Base-by-base conservation (phyloP, 805 yeast species). In the Nakazawaea wickerhamii region DNA sequence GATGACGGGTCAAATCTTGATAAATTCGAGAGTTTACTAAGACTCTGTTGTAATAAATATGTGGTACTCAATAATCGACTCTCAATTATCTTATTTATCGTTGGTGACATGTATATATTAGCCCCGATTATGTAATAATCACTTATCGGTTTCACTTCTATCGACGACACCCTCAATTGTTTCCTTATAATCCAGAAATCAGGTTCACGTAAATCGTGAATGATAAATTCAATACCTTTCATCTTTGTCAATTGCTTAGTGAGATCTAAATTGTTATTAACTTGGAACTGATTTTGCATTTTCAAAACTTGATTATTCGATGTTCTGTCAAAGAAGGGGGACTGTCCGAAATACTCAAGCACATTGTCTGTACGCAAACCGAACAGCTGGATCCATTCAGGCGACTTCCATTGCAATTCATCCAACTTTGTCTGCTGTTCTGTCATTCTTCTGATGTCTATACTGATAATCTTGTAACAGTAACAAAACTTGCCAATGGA, bases 321-420 rank as follows among this genome's bases (percentile, higher is more conserved):
- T 1, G 95, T 79, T 50, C 97, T 74, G 58, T 91, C 97, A 58
- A 85, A 93, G 64, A 91, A 95, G 1, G 99, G 99, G 2, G 96
- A 86, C 52, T 87, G 86, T 4, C 96, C 70, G 56, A 93, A 90
- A 63, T 93, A 93, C 46, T 93, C 98, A 17, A 93, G 71, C 1
- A 93, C 96, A 57, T 90, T 93, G 41, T 81, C 95, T 0, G 95
- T 84, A 35, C 89, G 73, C 19, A 93, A 73, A 0, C 96, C 97
- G 58, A 80, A 81, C 41, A 81, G 76, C 58, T 89, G 95, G 49
- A 93, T 88, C 95, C 96, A 93, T 61, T 93, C 99, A 1, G 99
- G 98, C 3, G 93, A 83, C 50, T 90, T 78, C 99, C 99, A 93
- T 60, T 90, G 98, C 32, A 93, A 72, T 55, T 91, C 97, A 57